Conservation (phyloP, 495 filamentous ascomycete genomes). For the Penicillium subrubescens region DNA sequence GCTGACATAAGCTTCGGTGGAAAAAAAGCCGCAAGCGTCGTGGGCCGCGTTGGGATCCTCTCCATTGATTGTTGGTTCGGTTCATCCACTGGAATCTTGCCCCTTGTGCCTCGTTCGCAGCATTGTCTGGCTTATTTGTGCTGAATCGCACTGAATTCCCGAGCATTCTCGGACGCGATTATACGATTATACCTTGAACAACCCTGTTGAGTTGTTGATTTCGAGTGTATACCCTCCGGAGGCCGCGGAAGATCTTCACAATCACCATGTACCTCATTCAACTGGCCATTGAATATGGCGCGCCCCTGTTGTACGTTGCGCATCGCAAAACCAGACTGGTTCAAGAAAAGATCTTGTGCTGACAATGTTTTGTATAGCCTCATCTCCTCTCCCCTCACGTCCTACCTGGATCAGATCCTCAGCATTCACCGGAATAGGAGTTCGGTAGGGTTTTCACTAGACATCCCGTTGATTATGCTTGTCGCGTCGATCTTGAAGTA, state of each 20-base stretch:
- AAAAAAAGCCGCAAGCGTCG: slow-evolving; percentile 31
- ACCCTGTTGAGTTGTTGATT: slow-evolving; percentile 4
- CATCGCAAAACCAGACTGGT: background rate
- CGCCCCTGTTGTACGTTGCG: slow-evolving; percentile 45
- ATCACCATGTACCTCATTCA: slow-evolving; percentile 43
- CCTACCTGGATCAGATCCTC: slow-evolving; percentile 89
- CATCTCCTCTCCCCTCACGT: slow-evolving; percentile 79
- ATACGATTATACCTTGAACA: background rate
- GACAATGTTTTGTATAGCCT: slow-evolving; percentile 46
- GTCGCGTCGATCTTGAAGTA: slow-evolving; percentile 89
- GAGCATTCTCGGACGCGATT: background rate
- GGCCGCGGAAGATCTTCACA: slow-evolving; percentile 12
- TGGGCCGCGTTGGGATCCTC: slow-evolving; percentile 3
- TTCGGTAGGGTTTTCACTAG: slow-evolving; percentile 84
- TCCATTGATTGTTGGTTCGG: slow-evolving; percentile 1
- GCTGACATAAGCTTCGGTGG: slow-evolving; percentile 26
- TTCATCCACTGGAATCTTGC: background rate
- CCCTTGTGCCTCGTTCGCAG: slow-evolving; percentile 9
- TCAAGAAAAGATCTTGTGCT: background rate
- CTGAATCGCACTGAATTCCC: background rate
- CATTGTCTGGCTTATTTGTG: background rate
- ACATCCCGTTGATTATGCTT: slow-evolving; percentile 98
- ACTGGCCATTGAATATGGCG: slow-evolving; percentile 48
- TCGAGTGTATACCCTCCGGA: slow-evolving; percentile 10
- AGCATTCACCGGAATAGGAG: slow-evolving; percentile 80